Base-by-base conservation (phyloP, 2,329 filamentous ascomycete species). In the Sclerotinia trifoliorum region DNA sequence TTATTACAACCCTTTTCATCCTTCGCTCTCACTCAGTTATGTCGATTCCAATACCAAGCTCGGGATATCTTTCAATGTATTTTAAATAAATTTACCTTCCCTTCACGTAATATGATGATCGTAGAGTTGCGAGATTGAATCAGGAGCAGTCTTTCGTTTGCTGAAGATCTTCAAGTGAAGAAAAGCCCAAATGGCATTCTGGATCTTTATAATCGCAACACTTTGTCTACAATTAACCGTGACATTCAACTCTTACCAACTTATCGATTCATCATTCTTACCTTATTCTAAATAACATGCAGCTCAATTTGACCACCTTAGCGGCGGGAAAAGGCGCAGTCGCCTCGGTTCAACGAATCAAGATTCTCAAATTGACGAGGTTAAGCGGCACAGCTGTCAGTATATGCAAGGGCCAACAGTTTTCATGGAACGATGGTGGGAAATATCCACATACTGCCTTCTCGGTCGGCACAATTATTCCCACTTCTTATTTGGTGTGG, bases 321-420 rank as follows among this genome's bases (percentile, higher is more conserved):
- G 57, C 56, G 65, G 57, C 65, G 57, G 26, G 57, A 67, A 67
- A 49, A 67, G 65, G 65, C 57, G 65, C 57, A 67, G 65, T 63
- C 54, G 39, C 48, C 56, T 63, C 65, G 29, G 24, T 63, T 24
- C 35, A 49, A 55, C 48, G 39, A 67, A 63, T 67, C 26, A 67
- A 61, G 46, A 35, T 62, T 46, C 13, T 24, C 15, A 48, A 39
- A 46, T 62, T 63, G 57, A 63, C 57, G 65, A 62, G 56, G 57
- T 21, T 56, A 21, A 62, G 56, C 48, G 65, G 65, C 65, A 63
- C 57, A 67, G 65, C 21, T 60, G n/a, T 66, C 54, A 66, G 17
- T 29, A 19, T 67, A 46, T 67, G 57, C 49, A 67, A 67, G 65
- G 56, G 56, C 65, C 39, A 63, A 63, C 48, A 39, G 65, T 55